Base-by-base conservation (phyloP, 192 early-diverging fungal genomes). In the Umbelopsis sp. region DNA sequence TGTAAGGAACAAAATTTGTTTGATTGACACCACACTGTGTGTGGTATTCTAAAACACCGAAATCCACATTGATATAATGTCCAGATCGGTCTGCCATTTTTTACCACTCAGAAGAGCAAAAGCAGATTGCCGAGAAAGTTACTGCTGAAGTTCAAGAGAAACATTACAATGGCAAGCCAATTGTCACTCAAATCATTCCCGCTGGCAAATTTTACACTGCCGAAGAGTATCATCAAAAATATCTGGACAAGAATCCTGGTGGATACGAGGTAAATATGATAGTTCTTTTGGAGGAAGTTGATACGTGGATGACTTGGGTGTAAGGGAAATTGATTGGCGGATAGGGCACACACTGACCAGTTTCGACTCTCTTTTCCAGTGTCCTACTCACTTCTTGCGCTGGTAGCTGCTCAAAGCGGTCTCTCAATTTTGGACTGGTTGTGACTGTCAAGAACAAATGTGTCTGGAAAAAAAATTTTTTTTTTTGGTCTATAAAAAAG, bases 11-110 rank as follows among this genome's bases (percentile, higher is more conserved):
- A 9, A 31, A 59, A 12, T 17, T 5, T 10, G 25, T 34, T 59
- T 10, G 4, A 59, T 32, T 17, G 21, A 32, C 32, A 29, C 0
- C 14, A 14, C 53, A 11, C 1, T 0, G 14, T 14, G 5, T 91
- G 52, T 12, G 11, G 52, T 25, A 6, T 41, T 11, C 38, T 41
- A 41, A 41, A 6, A 11, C 38, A 38, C 36, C 36, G 12, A 3
- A 11, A 11, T 4, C 14, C 31, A 62, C 29, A 98, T 84, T 84
- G 96, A 20, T 92, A n/a, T n/a, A 41, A 3, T 41, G 38, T 4
- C 14, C 31, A 62, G 56, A 98, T 84, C 85, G 96, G 16, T 92
- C 90, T 4, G 93, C 87, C 14, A 95, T 98, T 71, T 94, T 94
- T 72, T 94, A 91, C 77, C 91, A 95, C 81, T 84, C 78, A 34